Evolutionary conservation across 306 rosid species (phyloP).

Genomic region (Sechiopsis laciniata): DNA sequence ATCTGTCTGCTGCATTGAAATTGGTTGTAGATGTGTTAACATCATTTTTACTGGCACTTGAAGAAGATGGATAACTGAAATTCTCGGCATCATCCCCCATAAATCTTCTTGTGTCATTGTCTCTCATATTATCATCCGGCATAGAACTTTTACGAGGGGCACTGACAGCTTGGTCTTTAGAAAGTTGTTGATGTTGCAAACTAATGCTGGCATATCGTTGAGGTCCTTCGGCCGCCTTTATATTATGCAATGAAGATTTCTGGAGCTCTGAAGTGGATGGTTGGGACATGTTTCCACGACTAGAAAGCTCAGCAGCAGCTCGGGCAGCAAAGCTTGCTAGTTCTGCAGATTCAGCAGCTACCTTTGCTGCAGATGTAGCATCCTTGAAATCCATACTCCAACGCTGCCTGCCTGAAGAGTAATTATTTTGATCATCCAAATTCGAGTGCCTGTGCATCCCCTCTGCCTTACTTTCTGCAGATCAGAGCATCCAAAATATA

Average conservation of each 20-base stretch:
- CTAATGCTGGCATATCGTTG: constrained; percentile 23
- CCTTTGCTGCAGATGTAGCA: constrained; percentile 94
- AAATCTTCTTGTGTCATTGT: constrained; percentile 32
- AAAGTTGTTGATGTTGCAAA: constrained; percentile 33
- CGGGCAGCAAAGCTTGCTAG: constrained; percentile 88
- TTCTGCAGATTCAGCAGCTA: constrained; percentile 97
- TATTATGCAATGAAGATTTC: constrained; percentile 25
- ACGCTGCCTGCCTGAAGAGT: constrained; percentile 36
- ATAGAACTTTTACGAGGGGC: constrained; percentile 30
- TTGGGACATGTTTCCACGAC: constrained; percentile 39
- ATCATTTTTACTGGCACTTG: constrained; percentile 28
- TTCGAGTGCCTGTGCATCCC: constrained; percentile 33
- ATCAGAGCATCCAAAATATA: constrained; percentile 24
- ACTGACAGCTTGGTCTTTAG: constrained; percentile 30
- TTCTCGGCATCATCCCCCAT: constrained; percentile 28
- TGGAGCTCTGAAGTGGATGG: constrained; percentile 49
- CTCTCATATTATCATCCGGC: constrained; percentile 29
- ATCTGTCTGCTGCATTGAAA: constrained; percentile 33
- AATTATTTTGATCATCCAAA: constrained; percentile 39
- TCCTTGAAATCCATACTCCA: constrained; percentile 82
- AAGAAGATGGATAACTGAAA: constrained; percentile 38
- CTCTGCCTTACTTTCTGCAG: constrained; percentile 38
- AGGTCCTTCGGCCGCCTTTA: constrained; percentile 37
- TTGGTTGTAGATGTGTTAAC: constrained; percentile 26
- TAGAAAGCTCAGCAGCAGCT: constrained; percentile 97